Conservation (phyloP, 768 basidiomycete species). For the Inosperma sp. region DNA sequence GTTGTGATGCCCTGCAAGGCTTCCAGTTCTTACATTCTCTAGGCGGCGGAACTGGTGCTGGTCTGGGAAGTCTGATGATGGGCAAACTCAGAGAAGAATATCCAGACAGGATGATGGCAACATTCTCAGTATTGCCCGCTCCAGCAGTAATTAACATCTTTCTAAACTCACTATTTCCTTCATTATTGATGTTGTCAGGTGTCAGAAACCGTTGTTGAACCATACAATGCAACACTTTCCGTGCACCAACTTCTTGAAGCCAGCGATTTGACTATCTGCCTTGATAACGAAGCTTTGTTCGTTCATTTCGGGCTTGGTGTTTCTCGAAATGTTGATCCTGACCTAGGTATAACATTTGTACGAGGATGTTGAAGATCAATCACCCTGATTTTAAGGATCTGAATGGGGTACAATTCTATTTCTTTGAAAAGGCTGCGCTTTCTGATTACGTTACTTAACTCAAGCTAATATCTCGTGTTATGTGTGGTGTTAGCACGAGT, state of each 20-base stretch:
- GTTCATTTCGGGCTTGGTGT: constrained; percentile 22
- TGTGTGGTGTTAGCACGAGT: constrained; percentile 92
- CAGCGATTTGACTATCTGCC: constrained; percentile 76
- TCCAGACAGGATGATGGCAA: constrained; percentile 53
- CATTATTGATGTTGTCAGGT: constrained; percentile 28
- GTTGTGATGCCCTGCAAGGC: constrained; percentile 82
- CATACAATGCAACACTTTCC: constrained; percentile 82
- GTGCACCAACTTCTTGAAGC: constrained; percentile 88
- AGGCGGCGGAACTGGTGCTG: constrained; percentile 88
- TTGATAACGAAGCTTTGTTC: constrained; percentile 85
- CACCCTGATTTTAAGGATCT: constrained; percentile 61
- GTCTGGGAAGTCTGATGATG: constrained; percentile 74
- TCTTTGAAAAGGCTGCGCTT: background rate
- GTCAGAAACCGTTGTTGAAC: constrained; percentile 60
- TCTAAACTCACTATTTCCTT: background rate
- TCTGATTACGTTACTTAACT: constrained; percentile 1
- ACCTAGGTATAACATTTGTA: constrained; percentile 66
- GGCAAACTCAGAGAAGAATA: constrained; percentile 76
- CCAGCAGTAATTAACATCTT: constrained; percentile 35
- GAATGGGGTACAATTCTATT: constrained; percentile 49
- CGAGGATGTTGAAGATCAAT: constrained; percentile 59
- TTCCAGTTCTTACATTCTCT: constrained; percentile 88
- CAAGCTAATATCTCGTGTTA: constrained; percentile 78
- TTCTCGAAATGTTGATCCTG: background rate
- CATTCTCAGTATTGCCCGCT: constrained; percentile 53